phyloP scores from a whole-genome alignment of 495 filamentous ascomycete genomes.

The Aspergillus sclerotiicarbonarius region DNA sequence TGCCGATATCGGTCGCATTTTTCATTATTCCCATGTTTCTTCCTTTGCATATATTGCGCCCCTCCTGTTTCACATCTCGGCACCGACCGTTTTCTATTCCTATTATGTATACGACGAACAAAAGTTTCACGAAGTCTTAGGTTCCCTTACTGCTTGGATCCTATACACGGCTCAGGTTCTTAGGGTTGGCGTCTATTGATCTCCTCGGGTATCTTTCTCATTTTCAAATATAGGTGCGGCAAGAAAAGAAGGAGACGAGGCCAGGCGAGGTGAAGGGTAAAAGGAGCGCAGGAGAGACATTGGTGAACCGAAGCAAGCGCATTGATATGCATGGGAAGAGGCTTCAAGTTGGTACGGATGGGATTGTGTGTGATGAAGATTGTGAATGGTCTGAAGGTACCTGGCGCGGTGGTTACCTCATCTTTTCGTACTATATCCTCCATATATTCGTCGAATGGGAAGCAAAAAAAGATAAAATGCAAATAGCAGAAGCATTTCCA shows the following conservation, averaged over 20 bases:
- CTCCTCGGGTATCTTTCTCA: conserved; percentile 34
- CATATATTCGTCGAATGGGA: conserved; percentile 24
- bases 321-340: conserved; percentile 26
- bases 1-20: conserved; percentile 27
- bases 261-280: conserved; percentile 26
- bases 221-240: conserved; percentile 27
- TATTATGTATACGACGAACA: conserved; percentile 48
- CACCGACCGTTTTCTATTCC: conserved; percentile 26
- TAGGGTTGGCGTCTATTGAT: conserved; percentile 49
- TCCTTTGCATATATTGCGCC: conserved; percentile 46
- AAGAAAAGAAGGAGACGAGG: conserved; percentile 28
- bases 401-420: conserved; percentile 24
- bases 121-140: conserved; percentile 41
- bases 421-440: conserved; percentile 25
- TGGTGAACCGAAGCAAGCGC: conserved; percentile 24
- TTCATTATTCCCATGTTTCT: conserved; percentile 28
- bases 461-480: conserved; percentile 20
- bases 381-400: conserved; percentile 17
- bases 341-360: conserved; percentile 26
- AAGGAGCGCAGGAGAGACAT: conserved; percentile 22
- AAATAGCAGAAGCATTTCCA: conserved; percentile 9
- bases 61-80: conserved; percentile 26
- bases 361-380: conserved; percentile 28
- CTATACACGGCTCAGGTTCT: conserved; percentile 37
- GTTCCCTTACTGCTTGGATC: conserved; percentile 31